These are phyloP conservation scores for Claviceps lovelessii DNA, from an alignment of 2,329 filamentous ascomycete species.

Conservation along the genomic window DNA sequence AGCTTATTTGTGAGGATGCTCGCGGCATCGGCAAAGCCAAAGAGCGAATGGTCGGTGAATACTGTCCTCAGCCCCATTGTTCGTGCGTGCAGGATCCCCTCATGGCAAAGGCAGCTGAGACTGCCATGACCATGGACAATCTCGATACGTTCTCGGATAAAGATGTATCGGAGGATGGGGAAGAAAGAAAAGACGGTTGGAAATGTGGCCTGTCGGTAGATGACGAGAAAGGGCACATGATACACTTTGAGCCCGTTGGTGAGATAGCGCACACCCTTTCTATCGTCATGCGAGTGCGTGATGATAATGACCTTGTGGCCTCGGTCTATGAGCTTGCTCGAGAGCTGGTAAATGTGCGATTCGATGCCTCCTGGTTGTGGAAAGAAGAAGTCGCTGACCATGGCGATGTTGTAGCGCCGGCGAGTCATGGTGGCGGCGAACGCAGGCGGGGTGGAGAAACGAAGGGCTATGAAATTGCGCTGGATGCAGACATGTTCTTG, in stretches of 20 bases:
- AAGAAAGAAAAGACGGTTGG: conserved; percentile 98
- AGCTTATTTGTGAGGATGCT: conserved; percentile 96
- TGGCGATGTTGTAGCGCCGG: conserved; percentile 56
- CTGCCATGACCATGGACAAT: conserved; percentile 97
- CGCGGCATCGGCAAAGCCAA: conserved; percentile 90
- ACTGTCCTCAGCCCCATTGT: conserved; percentile 95
- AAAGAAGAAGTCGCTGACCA: conserved; percentile 99
- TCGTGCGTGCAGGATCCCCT: conserved; percentile 83
- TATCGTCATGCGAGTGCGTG: conserved; percentile 83
- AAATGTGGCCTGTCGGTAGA: conserved; percentile 86
- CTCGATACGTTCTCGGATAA: conserved; percentile 85
- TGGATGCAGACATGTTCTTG: background rate
- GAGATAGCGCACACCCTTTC: conserved; percentile 84
- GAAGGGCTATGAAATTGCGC: conserved; percentile 1
- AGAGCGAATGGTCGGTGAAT: conserved; percentile 93
- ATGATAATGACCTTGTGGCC: conserved; percentile 98
- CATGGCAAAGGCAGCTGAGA: conserved; percentile 82
- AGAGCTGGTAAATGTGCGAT: conserved; percentile 96
- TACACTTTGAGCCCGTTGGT: conserved; percentile 98
- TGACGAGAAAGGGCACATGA: conserved; percentile 88
- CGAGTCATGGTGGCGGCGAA: conserved; percentile 31
- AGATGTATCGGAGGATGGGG: conserved; percentile 90
- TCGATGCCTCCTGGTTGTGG: conserved; percentile 93
- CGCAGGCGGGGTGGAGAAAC: background rate
- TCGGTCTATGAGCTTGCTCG: conserved; percentile 88